Percentiles rank a stretch among this genome's conserved stretches.
These are phyloP conservation scores for Sporothrix globosa DNA, from an alignment of 2,329 filamentous ascomycete genomes.

Conservation along the genomic window DNA sequence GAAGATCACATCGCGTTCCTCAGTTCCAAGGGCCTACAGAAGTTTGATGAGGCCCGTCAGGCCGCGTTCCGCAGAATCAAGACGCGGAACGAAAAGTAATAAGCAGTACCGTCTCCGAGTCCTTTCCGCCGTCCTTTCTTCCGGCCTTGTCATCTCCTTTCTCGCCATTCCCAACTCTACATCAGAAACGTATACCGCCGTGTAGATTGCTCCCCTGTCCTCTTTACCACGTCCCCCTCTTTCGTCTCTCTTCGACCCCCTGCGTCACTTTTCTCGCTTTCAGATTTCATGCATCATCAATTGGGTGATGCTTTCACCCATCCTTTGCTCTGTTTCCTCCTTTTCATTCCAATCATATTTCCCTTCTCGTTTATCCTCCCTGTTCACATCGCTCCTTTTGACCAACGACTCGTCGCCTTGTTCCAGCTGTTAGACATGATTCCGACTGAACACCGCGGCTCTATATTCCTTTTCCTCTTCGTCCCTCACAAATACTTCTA, in stretches of 20 bases:
- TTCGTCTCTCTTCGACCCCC: neutral
- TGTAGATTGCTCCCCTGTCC: neutral
- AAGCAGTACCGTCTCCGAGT: slow-evolving; percentile 2
- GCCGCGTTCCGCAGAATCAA: slow-evolving; percentile 77
- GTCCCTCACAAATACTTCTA: slow-evolving; percentile 11
- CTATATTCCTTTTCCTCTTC: neutral
- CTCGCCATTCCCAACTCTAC: neutral
- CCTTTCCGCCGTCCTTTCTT: slow-evolving; percentile 40
- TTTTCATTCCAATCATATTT: neutral
- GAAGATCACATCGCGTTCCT: slow-evolving; percentile 73
- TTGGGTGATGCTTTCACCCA: neutral
- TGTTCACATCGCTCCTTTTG: neutral
- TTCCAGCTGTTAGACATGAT: neutral
- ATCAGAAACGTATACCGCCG: neutral
- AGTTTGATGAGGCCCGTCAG: slow-evolving; percentile 74
- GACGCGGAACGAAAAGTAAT: slow-evolving; percentile 98
- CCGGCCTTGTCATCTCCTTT: slow-evolving; percentile 12
- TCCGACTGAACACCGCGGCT: neutral
- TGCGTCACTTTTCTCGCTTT: neutral
- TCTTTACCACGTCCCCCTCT: neutral
- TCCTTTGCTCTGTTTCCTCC: neutral
- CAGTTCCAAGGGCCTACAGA: slow-evolving; percentile 69
- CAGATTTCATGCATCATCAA: neutral
- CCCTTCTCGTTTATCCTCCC: neutral
- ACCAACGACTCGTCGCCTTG: neutral